A percentile compares a stretch with the other conserved stretches of the same genome.
phyloP scores from a whole-genome alignment of 148 eudicot genomes.

The Rhododendron mucronatum region DNA sequence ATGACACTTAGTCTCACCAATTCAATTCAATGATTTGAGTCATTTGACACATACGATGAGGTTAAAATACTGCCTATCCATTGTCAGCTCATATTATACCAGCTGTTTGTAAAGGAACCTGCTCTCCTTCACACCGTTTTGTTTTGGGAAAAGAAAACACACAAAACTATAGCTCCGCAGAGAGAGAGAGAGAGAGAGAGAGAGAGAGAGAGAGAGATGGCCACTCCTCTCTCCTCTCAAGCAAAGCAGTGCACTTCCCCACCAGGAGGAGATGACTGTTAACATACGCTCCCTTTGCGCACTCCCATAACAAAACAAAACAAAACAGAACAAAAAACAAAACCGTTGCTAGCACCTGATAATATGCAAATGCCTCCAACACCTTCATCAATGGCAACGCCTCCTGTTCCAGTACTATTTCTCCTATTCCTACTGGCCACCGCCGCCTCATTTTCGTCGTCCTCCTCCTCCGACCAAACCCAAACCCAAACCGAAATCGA shows the following conservation, averaged over 20 bases:
- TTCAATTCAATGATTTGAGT: neutral
- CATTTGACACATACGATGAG: too few relatives aligned
- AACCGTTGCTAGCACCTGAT: neutral
- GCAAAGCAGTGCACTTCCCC: neutral
- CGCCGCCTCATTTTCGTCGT: neutral
- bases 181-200: neutral
- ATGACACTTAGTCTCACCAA: neutral
- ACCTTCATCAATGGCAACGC: neutral
- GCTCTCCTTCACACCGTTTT: neutral
- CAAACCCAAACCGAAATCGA: slow-evolving; percentile 14
- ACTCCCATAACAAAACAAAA: neutral
- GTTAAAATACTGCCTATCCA: neutral
- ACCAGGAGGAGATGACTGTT: neutral
- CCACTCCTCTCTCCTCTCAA: neutral
- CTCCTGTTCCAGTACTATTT: neutral
- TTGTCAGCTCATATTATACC: neutral
- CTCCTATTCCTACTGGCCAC: neutral
- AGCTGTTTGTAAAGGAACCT: too few relatives aligned
- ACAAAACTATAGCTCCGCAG: neutral
- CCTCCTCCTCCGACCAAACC: neutral
- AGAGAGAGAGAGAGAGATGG: neutral
- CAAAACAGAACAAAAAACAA: neutral
- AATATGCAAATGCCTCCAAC: neutral
- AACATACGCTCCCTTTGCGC: neutral
- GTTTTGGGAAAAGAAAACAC: neutral